Evolutionary conservation across 2,329 filamentous ascomycete genomes (phyloP).

Genomic region (Fusarium pininemorale): DNA sequence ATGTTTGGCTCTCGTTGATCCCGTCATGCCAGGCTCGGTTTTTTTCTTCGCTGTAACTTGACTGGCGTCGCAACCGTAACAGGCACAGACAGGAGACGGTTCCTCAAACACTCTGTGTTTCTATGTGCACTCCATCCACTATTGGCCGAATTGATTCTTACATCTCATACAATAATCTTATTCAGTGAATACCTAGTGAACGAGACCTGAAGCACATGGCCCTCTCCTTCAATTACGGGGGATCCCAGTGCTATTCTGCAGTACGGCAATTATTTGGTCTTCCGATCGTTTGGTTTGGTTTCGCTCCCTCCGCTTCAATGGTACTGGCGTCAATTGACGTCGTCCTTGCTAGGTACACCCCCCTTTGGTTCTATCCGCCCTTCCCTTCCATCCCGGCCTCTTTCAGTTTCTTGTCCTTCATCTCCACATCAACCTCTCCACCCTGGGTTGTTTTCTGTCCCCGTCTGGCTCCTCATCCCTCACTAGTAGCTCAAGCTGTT

Average conservation of each 20-base stretch:
- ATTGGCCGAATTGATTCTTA: background rate
- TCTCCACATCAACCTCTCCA: conserved; percentile 36
- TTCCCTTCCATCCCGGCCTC: conserved; percentile 19
- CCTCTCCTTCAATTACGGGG: background rate
- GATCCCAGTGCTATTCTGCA: background rate
- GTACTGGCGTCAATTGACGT: conserved; percentile 29
- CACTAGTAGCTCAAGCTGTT: conserved; percentile 20
- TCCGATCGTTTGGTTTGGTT: conserved; percentile 28
- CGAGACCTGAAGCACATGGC: background rate
- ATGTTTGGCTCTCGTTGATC: conserved; percentile 10
- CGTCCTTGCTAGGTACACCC: conserved; percentile 20
- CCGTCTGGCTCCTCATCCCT: conserved; percentile 23
- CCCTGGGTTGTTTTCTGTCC: conserved; percentile 23
- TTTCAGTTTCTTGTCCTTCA: conserved; percentile 22
- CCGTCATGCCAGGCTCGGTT: conserved; percentile 14
- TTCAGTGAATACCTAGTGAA: background rate
- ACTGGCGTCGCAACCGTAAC: background rate
- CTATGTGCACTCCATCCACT: background rate
- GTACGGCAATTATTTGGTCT: background rate
- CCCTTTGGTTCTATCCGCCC: background rate
- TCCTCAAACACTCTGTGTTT: background rate
- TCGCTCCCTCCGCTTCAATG: conserved; percentile 29
- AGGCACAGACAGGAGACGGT: background rate
- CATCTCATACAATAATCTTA: background rate
- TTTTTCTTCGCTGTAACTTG: conserved; percentile 8